Evolutionary conservation across 2,329 filamentous ascomycete species (phyloP).

Genomic region (Diaporthe citriasiana): DNA sequence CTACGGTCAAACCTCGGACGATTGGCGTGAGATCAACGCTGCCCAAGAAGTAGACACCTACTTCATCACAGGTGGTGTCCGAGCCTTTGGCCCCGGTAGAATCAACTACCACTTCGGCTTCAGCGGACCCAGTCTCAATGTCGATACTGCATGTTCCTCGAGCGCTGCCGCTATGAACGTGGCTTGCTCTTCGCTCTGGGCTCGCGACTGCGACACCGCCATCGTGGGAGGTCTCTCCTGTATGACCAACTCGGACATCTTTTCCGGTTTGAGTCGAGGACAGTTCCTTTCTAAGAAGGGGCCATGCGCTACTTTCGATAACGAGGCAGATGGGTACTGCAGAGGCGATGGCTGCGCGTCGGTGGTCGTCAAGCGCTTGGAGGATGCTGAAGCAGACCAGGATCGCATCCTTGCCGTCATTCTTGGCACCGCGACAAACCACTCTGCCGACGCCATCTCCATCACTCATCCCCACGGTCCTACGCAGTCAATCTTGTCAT

Average conservation of each 20-base stretch:
- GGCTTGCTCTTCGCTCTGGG: conserved; percentile 80
- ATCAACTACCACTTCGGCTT: conserved; percentile 86
- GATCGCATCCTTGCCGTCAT: conserved; percentile 85
- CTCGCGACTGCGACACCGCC: conserved; percentile 84
- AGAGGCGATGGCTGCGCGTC: conserved; percentile 82
- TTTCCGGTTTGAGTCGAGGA: conserved; percentile 80
- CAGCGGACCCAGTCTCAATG: conserved; percentile 77
- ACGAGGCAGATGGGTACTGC: conserved; percentile 86
- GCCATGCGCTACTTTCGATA: conserved; percentile 85
- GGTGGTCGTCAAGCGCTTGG: conserved; percentile 82
- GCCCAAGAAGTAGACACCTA: conserved; percentile 77
- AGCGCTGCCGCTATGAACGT: conserved; percentile 80
- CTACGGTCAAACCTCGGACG: conserved; percentile 82
- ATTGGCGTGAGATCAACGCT: conserved; percentile 83
- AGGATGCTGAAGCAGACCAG: conserved; percentile 82
- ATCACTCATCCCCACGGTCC: conserved; percentile 87
- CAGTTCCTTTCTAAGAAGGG: conserved; percentile 85
- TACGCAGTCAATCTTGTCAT: conserved; percentile 80
- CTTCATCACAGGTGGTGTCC: conserved; percentile 60
- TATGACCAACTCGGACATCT: conserved; percentile 85
- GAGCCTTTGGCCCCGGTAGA: conserved; percentile 64
- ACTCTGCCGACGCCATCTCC: conserved; percentile 84
- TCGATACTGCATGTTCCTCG: conserved; percentile 86
- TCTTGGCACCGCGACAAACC: conserved; percentile 81
- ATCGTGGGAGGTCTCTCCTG: conserved; percentile 84